phyloP scores from a whole-genome alignment of 2,329 filamentous ascomycete species.

The Teratosphaeriaceae sp. region DNA sequence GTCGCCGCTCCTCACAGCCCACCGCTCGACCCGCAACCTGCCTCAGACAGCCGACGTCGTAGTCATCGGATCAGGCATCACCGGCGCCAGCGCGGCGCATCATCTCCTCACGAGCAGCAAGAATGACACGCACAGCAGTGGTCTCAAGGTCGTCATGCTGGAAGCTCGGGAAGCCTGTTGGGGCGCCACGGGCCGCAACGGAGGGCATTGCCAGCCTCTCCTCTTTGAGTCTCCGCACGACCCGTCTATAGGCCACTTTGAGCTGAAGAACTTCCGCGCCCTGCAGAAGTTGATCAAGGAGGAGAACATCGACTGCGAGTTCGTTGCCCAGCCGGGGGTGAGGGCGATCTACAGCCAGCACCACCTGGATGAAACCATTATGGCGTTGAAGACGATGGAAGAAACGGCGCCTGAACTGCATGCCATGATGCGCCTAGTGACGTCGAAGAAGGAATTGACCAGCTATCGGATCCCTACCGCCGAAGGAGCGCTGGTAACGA shows the following conservation, averaged over 20 bases:
- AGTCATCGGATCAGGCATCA: constrained; percentile 69
- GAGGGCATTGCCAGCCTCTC: constrained; percentile 65
- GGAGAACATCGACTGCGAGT: constrained; percentile 62
- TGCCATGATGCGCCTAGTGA: constrained; percentile 33
- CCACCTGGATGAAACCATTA: constrained; percentile 47
- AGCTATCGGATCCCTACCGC: constrained; percentile 49
- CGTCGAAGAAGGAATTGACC: constrained; percentile 39
- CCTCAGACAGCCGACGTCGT: constrained; percentile 61
- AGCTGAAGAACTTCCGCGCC: constrained; percentile 60
- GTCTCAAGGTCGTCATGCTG: constrained; percentile 58
- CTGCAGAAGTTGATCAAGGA: constrained; percentile 52
- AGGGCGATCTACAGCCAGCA: constrained; percentile 55
- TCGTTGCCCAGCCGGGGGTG: constrained; percentile 55
- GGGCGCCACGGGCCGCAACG: constrained; percentile 71
- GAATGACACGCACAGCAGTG: constrained; percentile 33
- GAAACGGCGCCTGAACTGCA: constrained; percentile 52
- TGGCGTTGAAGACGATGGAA: constrained; percentile 46
- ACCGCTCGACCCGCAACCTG: constrained; percentile 58
- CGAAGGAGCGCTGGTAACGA: constrained; percentile 58
- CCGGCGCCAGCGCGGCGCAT: constrained; percentile 64
- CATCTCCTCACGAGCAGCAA: constrained; percentile 38
- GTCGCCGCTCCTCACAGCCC: constrained; percentile 57
- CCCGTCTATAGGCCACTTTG: constrained; percentile 56
- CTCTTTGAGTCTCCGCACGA: constrained; percentile 56
- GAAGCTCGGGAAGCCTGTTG: constrained; percentile 75